These are phyloP conservation scores for Penicillium flavigenum DNA, from an alignment of 495 filamentous ascomycete genomes.

Conservation along the genomic window DNA sequence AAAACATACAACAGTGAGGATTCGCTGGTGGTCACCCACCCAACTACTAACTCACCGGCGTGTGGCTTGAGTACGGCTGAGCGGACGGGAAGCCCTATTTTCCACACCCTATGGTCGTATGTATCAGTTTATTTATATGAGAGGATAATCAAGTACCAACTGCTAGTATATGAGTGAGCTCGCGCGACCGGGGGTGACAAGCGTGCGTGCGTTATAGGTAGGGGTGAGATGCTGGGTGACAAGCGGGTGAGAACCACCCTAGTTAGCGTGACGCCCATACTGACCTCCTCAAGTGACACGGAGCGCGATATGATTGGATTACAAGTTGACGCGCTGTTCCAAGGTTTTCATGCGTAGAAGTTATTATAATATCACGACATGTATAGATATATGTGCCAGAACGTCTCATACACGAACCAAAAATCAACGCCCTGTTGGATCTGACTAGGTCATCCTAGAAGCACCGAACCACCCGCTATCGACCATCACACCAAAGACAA, in stretches of 20 bases:
- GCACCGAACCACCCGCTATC: no score
- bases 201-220: neutral
- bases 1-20: neutral
- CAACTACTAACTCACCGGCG: neutral
- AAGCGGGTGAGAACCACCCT: neutral
- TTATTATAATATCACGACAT: no score
- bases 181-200: no score
- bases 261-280: neutral
- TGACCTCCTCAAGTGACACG: neutral
- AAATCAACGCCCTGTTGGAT: no score
- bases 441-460: no score
- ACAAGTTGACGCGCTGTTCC: neutral
- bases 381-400: no score
- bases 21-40: neutral
- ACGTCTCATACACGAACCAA: no score
- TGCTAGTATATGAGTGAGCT: no score
- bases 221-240: neutral
- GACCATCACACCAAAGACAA: no score
- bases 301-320: neutral
- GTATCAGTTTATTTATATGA: slow-evolving; percentile 10
- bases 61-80: no score
- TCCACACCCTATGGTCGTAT: slow-evolving; percentile 37
- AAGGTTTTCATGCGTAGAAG: no score
- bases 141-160: no score
- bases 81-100: slow-evolving; percentile 17